Base-by-base conservation (phyloP, 1,284 basidiomycete genomes). In the Trichosporon coremiiforme region DNA sequence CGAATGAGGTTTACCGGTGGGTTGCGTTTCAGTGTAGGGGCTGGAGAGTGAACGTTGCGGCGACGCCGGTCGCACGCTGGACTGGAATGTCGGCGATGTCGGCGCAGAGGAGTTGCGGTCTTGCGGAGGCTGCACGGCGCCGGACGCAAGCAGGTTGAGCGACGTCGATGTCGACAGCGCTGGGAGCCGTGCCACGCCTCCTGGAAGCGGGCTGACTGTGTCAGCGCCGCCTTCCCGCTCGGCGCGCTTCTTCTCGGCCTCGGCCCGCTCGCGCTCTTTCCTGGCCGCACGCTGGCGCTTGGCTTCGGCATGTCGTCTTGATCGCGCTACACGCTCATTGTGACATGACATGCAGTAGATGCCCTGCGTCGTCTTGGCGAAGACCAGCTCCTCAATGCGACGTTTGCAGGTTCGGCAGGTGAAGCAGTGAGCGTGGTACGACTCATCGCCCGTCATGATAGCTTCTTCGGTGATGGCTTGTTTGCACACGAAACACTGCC, bases 331-430 rank as follows among this genome's bases (percentile, higher is more conserved):
- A 69, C 97, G 91, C 72, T 98, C 93, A 83, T 95, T 97, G 82
- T 99, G 97, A 79, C 96, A 99, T 67, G 90, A 78, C 95, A 98
- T 98, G 82, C 96, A 99, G 83, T 99, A 99, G 74, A 99, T 98
- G 65, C 97, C 96, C 78, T 98, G 94, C 73, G 90, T 93, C 0
- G 97, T 99, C 86, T 98, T 99, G 68, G 96, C 97, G 78, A 98
- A 99, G 69, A 98, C 94, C 66, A 99, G 89, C 82, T 99, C 96
- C 83, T 98, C 95, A 77, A 99, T 99, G 70, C 93, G 89, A 79
- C 91, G 91, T 80, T 90, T 90, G 86, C 96, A 99, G 47, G 95
- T 91, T 76, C 94, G 91, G 85, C 96, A 99, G 76, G 95, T 95
- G 87, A 99, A 99, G 85, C 96, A 99, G 76, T 95, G 92, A 2